These are phyloP conservation scores for Calvatia gigantea DNA, from an alignment of 768 basidiomycete genomes.

Conservation along the genomic window DNA sequence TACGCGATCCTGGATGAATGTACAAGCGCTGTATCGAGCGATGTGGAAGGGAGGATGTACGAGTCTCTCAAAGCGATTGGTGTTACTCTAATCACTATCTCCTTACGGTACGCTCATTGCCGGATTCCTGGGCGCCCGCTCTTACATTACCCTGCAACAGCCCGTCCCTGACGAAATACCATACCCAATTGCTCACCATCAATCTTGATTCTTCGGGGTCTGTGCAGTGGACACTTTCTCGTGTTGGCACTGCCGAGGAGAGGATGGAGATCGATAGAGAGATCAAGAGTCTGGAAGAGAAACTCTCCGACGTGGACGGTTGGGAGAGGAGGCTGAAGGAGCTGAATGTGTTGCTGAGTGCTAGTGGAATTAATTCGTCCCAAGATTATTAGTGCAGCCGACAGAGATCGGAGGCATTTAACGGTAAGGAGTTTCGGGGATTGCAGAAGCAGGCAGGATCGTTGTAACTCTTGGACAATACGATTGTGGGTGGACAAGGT, in stretches of 20 bases:
- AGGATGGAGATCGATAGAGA: constrained; percentile 73
- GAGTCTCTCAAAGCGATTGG: constrained; percentile 85
- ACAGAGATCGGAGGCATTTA: too few species aligned
- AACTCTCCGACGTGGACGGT: constrained; percentile 62
- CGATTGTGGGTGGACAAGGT: too few species aligned
- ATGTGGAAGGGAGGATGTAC: constrained; percentile 96
- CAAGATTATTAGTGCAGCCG: not conserved
- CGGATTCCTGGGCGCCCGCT: not conserved
- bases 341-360: constrained; percentile 53
- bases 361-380: constrained; percentile 24
- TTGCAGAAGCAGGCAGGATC: not conserved
- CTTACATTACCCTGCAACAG: constrained; percentile 32
- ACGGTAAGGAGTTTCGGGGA: not conserved
- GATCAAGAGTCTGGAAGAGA: constrained; percentile 61
- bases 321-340: constrained; percentile 74
- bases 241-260: constrained; percentile 72
- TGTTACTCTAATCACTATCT: constrained; percentile 92
- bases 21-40: constrained; percentile 92
- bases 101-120: constrained; percentile 54
- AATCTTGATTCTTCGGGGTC: constrained; percentile 55
- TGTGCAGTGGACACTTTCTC: constrained; percentile 67
- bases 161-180: constrained; percentile 85
- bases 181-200: constrained; percentile 80
- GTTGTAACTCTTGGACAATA: too few species aligned
- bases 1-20: constrained; percentile 91